Evolutionary conservation across 306 rosid genomes (phyloP).

Genomic region (Biancaea sappan): DNA sequence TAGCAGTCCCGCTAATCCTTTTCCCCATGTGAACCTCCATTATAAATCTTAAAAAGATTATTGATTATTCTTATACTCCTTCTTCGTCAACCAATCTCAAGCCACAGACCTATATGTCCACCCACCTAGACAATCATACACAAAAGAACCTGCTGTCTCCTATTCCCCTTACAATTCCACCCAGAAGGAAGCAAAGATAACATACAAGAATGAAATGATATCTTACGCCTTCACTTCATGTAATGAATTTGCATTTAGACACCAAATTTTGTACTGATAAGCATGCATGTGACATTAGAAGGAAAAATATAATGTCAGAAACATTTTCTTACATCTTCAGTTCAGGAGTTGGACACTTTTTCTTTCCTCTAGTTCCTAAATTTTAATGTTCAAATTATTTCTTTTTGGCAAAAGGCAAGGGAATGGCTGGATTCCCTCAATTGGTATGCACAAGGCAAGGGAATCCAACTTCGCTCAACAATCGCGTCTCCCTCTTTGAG

Average conservation of each 20-base stretch:
- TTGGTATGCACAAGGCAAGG: no score
- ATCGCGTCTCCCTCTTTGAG: no score
- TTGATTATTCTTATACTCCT: not conserved
- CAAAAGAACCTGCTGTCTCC: constrained; percentile 15
- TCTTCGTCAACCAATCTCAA: not conserved
- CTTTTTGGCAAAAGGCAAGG: no score
- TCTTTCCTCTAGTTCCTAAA: no score
- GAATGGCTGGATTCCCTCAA: no score
- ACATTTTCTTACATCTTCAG: constrained; percentile 10
- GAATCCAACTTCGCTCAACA: no score
- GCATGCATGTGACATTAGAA: not conserved
- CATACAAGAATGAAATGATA: not conserved
- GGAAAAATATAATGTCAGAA: not conserved
- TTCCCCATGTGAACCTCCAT: not conserved
- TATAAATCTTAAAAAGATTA: not conserved
- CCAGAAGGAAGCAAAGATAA: constrained; percentile 2
- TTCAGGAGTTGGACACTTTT: not conserved
- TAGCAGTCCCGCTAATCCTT: constrained; percentile 9
- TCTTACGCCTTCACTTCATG: not conserved
- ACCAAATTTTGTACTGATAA: not conserved
- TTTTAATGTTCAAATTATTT: no score
- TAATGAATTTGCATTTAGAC: not conserved
- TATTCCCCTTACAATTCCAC: not conserved
- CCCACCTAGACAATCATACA: constrained; percentile 6
- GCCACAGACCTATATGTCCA: not conserved